Percentiles rank a stretch among this genome's conserved stretches.
These are phyloP conservation scores for Fusarium sp. DNA, from an alignment of 2,329 filamentous ascomycete species.

Conservation along the genomic window DNA sequence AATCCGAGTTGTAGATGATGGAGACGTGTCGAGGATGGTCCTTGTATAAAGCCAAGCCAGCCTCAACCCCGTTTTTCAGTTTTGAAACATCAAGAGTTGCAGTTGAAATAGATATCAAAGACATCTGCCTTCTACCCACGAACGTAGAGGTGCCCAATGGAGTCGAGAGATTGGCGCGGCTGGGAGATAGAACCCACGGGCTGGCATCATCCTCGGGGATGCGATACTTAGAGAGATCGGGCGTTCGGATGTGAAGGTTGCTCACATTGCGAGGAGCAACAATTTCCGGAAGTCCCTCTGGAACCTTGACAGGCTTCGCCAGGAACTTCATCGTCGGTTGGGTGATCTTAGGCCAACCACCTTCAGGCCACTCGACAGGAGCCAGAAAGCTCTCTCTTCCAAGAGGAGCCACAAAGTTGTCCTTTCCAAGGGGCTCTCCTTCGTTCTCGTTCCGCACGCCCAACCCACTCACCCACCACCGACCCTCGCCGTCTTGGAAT, in stretches of 20 bases:
- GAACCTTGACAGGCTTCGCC: background rate
- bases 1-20: slow-evolving; percentile 1
- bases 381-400: slow-evolving; percentile 21
- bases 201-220: background rate
- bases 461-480: slow-evolving; percentile 34
- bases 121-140: slow-evolving; percentile 12
- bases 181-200: background rate
- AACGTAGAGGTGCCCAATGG: slow-evolving; percentile 14
- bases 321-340: slow-evolving; percentile 17
- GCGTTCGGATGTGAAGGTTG: slow-evolving; percentile 16
- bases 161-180: slow-evolving; percentile 1
- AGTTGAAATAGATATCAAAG: slow-evolving; percentile 15
- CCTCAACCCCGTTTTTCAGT: background rate
- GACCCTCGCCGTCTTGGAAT: slow-evolving; percentile 33
- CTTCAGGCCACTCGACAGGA: slow-evolving; percentile 19
- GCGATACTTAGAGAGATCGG: slow-evolving; percentile 11
- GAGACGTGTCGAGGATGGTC: slow-evolving; percentile 20
- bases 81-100: slow-evolving; percentile 1
- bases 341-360: slow-evolving; percentile 12
- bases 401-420: slow-evolving; percentile 18
- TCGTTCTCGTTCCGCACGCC: slow-evolving; percentile 22
- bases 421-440: background rate
- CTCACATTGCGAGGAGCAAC: background rate
- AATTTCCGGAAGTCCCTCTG: background rate
- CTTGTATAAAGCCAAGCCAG: slow-evolving; percentile 21